Evolutionary conservation across 2,329 filamentous ascomycete species (phyloP), one percentile per base, ranked within the genome.

Genomic region (Cryphonectria radicalis): DNA sequence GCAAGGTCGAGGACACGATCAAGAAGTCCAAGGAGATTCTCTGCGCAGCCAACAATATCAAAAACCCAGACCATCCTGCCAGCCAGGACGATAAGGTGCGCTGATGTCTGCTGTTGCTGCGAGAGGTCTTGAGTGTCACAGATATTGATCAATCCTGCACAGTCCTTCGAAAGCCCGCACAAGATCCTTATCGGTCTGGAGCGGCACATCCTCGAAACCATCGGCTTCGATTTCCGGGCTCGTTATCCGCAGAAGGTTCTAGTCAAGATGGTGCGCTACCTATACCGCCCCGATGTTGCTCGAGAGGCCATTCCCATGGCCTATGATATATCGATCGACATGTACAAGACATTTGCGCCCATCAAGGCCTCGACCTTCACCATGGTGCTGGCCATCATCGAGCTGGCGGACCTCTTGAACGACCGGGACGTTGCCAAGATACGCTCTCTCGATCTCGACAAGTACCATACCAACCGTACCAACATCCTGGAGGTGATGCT

Each of bases 1-100:
- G 95, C 85, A 99, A 99, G 83, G 94, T 97, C 63, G 96, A 99
- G 81, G 96, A 99, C 80, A 99, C 96, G 0, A 88, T 98, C 75
- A 99, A 99, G 83, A 98, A 98, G 84, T 97, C 94, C 4, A 90
- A 89, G 71, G 96, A 99, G 74, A 97, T 99, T 73, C 85, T 98
- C 22, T 97, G 94, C 71, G 94, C 95, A 0, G 92, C 93, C 35
- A 94, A 95, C 82, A 98, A 97, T 78, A 84, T 97, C 53, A 96
- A 94, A 81, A 88, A 82, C 78, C 88, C 77, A 75, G 91, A 82
- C 80, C 92, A 81, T 87, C 94, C 81, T 81, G 92, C 80, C 53
- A 92, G 92, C 25, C 89, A 93, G 4, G 95, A 98, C 80, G 94
- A 98, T 81, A 91, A 92, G 79, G 93, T 95, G 82, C 72, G 86